Percentiles rank a stretch among this genome's conserved stretches.
phyloP scores from a whole-genome alignment of 1,139 yeast species.

The Kazachstania sp. region DNA sequence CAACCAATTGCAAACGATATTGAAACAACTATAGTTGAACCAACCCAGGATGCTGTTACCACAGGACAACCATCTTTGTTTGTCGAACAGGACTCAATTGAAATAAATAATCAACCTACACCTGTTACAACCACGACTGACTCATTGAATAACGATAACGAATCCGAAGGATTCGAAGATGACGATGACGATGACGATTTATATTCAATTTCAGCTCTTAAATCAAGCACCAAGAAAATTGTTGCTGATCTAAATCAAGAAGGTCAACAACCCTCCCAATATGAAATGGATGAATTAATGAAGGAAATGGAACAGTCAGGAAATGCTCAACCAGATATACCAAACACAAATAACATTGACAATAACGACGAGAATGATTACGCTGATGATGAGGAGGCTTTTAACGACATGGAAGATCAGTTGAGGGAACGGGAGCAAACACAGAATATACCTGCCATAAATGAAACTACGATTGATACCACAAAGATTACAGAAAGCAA shows the following conservation, averaged over 20 bases:
- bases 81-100: not conserved
- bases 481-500: not conserved
- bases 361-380: not conserved
- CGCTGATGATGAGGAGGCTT: not conserved
- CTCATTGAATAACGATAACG: not conserved
- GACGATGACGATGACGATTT: conserved; percentile 11
- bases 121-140: not conserved
- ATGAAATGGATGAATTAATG: not conserved
- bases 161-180: conserved; percentile 6
- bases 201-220: conserved; percentile 1
- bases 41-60: not conserved
- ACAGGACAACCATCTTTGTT: not conserved
- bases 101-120: not conserved
- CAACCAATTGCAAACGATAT: not conserved
- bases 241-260: not conserved
- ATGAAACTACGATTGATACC: not conserved
- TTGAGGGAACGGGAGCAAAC: not conserved
- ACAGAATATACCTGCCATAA: not conserved
- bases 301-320: not conserved
- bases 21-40: not conserved
- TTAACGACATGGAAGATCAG: not conserved
- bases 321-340: not conserved
- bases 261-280: not conserved
- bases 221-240: not conserved
- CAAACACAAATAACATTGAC: not conserved